These are phyloP conservation scores for Curvularia verruculosa DNA, from an alignment of 2,329 filamentous ascomycete genomes.

Conservation along the genomic window DNA sequence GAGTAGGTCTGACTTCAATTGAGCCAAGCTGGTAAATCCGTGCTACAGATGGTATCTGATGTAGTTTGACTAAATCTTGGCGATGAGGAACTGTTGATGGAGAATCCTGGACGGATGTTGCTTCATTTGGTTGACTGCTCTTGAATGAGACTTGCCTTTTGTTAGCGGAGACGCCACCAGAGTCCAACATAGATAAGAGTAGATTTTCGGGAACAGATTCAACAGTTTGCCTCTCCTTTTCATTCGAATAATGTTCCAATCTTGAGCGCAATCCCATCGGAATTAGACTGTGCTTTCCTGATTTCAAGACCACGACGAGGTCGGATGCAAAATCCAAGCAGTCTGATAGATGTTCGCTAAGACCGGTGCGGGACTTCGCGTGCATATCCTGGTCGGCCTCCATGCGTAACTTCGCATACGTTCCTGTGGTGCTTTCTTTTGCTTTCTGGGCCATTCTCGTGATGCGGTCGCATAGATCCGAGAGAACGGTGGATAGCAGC, in stretches of 20 bases:
- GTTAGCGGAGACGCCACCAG: slow-evolving; percentile 91
- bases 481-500: slow-evolving; percentile 34
- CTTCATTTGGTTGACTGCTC: slow-evolving; percentile 34
- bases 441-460: slow-evolving; percentile 30
- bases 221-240: slow-evolving; percentile 19
- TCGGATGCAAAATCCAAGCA: slow-evolving; percentile 32
- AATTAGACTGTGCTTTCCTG: too few relatives aligned
- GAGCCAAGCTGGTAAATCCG: slow-evolving; percentile 36
- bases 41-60: slow-evolving; percentile 36
- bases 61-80: slow-evolving; percentile 27
- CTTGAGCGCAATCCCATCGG: slow-evolving; percentile 19
- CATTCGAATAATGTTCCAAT: slow-evolving; percentile 29
- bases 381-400: slow-evolving; percentile 34
- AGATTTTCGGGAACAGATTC: slow-evolving; percentile 50
- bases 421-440: slow-evolving; percentile 16
- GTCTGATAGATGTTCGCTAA: slow-evolving; percentile 25
- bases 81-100: slow-evolving; percentile 16
- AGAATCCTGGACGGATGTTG: slow-evolving; percentile 33
- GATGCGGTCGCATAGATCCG: slow-evolving; percentile 29
- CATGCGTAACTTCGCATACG: slow-evolving; percentile 29
- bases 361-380: slow-evolving; percentile 21
- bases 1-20: slow-evolving; percentile 32
- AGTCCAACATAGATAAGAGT: slow-evolving; percentile 99
- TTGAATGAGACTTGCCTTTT: slow-evolving; percentile 72
- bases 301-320: slow-evolving; percentile 27